These are phyloP conservation scores for Calocybe gambosa DNA, from an alignment of 1,284 basidiomycete genomes.

Conservation along the genomic window DNA sequence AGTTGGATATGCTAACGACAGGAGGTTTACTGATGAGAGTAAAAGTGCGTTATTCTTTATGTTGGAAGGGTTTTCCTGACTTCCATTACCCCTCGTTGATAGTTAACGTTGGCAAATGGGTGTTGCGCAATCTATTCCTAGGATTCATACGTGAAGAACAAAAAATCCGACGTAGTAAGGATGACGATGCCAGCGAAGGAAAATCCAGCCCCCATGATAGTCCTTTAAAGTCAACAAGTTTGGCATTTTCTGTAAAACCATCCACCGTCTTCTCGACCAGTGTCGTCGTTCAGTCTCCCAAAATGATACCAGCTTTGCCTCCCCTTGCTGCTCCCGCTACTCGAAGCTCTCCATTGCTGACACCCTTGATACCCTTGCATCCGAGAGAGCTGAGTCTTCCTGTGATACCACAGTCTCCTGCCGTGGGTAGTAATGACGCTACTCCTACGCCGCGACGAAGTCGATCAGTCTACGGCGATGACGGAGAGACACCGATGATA, in stretches of 20 bases:
- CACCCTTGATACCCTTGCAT: slow-evolving; percentile 52
- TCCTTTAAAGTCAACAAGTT: neutral
- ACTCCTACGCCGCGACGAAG: slow-evolving; percentile 22
- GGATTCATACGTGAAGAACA: slow-evolving; percentile 66
- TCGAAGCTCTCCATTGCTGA: slow-evolving; percentile 46
- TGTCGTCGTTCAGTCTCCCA: slow-evolving; percentile 49
- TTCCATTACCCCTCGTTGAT: neutral
- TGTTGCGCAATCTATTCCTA: slow-evolving; percentile 66
- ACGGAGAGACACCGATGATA: slow-evolving; percentile 14
- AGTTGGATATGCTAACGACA: slow-evolving; percentile 57
- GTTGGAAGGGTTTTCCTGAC: slow-evolving; percentile 11
- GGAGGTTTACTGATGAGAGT: slow-evolving; percentile 68
- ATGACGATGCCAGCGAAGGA: slow-evolving; percentile 8
- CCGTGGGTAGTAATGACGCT: slow-evolving; percentile 17
- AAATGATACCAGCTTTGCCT: slow-evolving; percentile 60
- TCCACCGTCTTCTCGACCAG: slow-evolving; percentile 18
- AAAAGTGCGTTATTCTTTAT: slow-evolving; percentile 58
- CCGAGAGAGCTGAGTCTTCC: slow-evolving; percentile 25
- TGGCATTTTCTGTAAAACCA: slow-evolving; percentile 7
- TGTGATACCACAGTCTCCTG: slow-evolving; percentile 26
- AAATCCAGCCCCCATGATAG: slow-evolving; percentile 9
- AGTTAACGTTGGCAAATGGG: slow-evolving; percentile 84
- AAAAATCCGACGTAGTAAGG: slow-evolving; percentile 30
- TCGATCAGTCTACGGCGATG: slow-evolving; percentile 20
- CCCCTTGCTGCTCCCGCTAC: slow-evolving; percentile 37